These are phyloP conservation scores for Apiotrichum gamsii DNA, from an alignment of 1,284 basidiomycete genomes.

Conservation along the genomic window DNA sequence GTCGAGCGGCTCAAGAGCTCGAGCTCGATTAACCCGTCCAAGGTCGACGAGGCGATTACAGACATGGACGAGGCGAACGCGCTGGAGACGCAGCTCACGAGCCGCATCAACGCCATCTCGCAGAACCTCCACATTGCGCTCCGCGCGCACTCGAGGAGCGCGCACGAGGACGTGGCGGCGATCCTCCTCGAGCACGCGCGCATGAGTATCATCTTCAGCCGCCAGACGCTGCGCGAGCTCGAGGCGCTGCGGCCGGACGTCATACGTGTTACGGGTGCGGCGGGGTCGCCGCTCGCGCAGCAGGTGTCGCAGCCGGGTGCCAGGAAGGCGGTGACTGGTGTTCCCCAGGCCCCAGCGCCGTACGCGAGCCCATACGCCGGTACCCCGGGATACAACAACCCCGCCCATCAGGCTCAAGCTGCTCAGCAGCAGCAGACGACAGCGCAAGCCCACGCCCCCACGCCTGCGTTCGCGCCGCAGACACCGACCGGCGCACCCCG, in stretches of 20 bases:
- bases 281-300: background rate
- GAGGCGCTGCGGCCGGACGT: conserved; percentile 77
- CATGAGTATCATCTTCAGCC: conserved; percentile 82
- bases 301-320: too few species aligned
- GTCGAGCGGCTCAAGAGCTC: conserved; percentile 87
- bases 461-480: too few species aligned
- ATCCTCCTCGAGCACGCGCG: conserved; percentile 85
- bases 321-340: too few species aligned
- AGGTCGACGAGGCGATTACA: conserved; percentile 85
- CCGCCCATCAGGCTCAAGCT: conserved; percentile 2
- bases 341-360: background rate
- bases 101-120: conserved; percentile 79
- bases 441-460: too few species aligned
- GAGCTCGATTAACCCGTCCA: conserved; percentile 73
- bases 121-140: conserved; percentile 80
- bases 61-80: conserved; percentile 90
- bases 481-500: too few species aligned
- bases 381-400: background rate
- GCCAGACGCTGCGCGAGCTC: conserved; percentile 75
- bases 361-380: background rate
- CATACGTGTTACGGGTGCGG: conserved; percentile 24
- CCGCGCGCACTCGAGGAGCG: conserved; percentile 69
- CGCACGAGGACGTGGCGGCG: conserved; percentile 80
- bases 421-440: too few species aligned
- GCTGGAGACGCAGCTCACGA: conserved; percentile 73